Base-by-base conservation (phyloP, 441 rosid species). In the Euphorbia neoarborescens region DNA sequence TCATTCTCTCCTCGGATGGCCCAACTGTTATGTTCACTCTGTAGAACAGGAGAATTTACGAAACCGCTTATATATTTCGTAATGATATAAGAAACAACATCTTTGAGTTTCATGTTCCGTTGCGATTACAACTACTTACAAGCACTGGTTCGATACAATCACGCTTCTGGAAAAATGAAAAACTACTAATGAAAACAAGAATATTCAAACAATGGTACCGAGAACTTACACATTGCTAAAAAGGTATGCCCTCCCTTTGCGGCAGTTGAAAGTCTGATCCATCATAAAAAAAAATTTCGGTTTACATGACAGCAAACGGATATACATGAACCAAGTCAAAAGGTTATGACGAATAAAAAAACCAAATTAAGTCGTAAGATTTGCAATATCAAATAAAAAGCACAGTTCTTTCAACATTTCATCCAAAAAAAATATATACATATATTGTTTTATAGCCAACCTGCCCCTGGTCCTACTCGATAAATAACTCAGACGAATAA, bases 231-330 rank as follows among this genome's bases (percentile, higher is more conserved):
- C 90, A 14, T 80, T 77, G 48, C 62, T 82, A 84, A 82, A 84
- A 69, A 82, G 79, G 69, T 77, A 86, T 15, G 88, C 88, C 79
- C 79, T 86, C 74, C 88, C 90, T 46, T 74, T 81, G 30, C 80
- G 77, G 40, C 79, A 78, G 48, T 71, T 82, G 65, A 86, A 84
- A 48, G 80, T 62, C 84, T 80, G 82, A 19, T n/a, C 63, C 60
- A 66, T 70, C 63, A 68, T 67, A 77, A 56, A 62, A 35, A 58
- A 78, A n/a, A n/a, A n/a, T n/a, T n/a, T 48, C 44, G 35, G 42
- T 54, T 65, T 50, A 71, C 72, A 28, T 68, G 50, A 66, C 28
- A 66, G 14, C 44, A 25, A 25, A n/a, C 22, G 12, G 19, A 71
- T 17, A 59, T 1, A 11, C n/a, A 28, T 66, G 50, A 22, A 19